Conservation (phyloP, 2,329 filamentous ascomycete genomes). For the Penicillium verrucosum region DNA sequence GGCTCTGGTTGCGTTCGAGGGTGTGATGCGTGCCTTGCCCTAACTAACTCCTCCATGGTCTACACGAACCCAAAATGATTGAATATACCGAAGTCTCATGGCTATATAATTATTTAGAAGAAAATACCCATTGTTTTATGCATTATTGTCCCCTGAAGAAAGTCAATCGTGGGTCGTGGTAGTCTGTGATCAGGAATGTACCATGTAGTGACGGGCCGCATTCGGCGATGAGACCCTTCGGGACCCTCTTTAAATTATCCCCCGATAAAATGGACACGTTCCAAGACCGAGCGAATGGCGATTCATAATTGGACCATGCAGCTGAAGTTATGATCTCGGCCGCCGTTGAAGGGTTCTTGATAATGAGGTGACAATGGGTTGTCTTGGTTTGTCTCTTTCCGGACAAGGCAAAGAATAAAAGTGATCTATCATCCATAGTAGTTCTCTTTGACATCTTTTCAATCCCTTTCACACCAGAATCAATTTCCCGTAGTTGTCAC, state of each 20-base stretch:
- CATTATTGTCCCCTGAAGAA: not conserved
- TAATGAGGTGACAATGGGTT: constrained; percentile 9
- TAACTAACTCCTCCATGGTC: constrained; percentile 26
- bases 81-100: not conserved
- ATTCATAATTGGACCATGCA: constrained; percentile 8
- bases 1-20: constrained; percentile 90
- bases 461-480: not conserved
- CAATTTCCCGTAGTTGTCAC: not conserved
- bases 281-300: not conserved
- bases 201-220: constrained; percentile 11
- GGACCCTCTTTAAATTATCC: constrained; percentile 12
- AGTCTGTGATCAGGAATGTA: constrained; percentile 11
- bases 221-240: constrained; percentile 11
- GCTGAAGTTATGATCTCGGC: constrained; percentile 1
- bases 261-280: not conserved
- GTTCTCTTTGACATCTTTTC: not conserved
- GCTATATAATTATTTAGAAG: not conserved
- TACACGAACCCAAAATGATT: constrained; percentile 6
- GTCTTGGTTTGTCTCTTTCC: constrained; percentile 11
- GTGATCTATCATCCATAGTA: not conserved
- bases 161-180: not conserved
- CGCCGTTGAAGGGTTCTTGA: not conserved
- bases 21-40: constrained; percentile 66
- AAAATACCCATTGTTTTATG: not conserved
- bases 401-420: constrained; percentile 8